Evolutionary conservation across 805 yeast genomes (phyloP).

Genomic region (Saturnispora sanitii): DNA sequence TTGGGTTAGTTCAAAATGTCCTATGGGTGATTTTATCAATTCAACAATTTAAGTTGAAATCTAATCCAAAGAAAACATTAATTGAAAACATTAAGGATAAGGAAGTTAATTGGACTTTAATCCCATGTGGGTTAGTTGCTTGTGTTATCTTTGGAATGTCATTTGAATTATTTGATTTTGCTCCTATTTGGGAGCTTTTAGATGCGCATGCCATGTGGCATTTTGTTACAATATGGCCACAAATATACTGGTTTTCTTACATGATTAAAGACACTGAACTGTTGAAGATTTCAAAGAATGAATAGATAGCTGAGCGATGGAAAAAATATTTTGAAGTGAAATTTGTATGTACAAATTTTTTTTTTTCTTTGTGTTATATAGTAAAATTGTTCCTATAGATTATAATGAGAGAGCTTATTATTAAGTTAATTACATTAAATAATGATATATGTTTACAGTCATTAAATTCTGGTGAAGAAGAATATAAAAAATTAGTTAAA

Average conservation of each 20-base stretch:
- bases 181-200: constrained; percentile 55
- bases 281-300: constrained; percentile 22
- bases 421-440: constrained; percentile 3
- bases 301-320: no score
- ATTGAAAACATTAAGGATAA: constrained; percentile 18
- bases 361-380: neutral
- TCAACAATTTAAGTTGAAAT: constrained; percentile 21
- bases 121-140: constrained; percentile 43
- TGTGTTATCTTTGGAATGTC: constrained; percentile 66
- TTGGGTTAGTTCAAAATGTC: constrained; percentile 69
- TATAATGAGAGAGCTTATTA: constrained; percentile 3
- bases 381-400: neutral
- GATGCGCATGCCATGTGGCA: constrained; percentile 98
- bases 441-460: constrained; percentile 6
- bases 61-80: constrained; percentile 13
- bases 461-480: neutral
- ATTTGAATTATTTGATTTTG: constrained; percentile 85
- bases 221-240: constrained; percentile 74
- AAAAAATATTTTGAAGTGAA: neutral
- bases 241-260: constrained; percentile 61
- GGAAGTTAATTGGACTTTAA: constrained; percentile 34
- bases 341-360: neutral
- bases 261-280: constrained; percentile 36
- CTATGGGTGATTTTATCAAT: constrained; percentile 35
- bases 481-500: neutral